These are phyloP conservation scores for Colletotrichum horii DNA, from an alignment of 2,329 filamentous ascomycete genomes.

Conservation along the genomic window DNA sequence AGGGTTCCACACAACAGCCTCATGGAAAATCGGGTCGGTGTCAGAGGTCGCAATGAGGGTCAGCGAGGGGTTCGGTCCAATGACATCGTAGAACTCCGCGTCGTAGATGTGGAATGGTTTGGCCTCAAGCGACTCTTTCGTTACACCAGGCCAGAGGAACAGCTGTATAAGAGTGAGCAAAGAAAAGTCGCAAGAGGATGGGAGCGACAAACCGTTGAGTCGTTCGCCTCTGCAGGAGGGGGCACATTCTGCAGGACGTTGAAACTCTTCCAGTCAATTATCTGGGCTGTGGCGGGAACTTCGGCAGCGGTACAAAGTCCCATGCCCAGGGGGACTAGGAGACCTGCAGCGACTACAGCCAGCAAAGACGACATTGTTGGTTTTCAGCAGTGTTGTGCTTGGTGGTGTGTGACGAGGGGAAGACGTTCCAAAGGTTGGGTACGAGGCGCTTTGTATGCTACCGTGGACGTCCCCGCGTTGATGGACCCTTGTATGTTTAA, in stretches of 20 bases:
- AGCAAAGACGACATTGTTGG: not conserved
- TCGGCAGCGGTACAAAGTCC: not conserved
- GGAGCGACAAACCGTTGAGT: conserved; percentile 33
- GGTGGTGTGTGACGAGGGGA: not conserved
- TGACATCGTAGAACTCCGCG: conserved; percentile 52
- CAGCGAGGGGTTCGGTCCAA: conserved; percentile 53
- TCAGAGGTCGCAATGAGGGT: conserved; percentile 52
- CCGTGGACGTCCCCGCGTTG: not conserved
- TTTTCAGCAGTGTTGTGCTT: not conserved
- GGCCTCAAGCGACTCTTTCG: conserved; percentile 37
- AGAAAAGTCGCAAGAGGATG: not conserved
- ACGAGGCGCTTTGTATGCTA: not conserved
- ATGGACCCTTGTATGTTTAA: not conserved
- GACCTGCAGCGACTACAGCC: not conserved
- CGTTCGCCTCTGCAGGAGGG: conserved; percentile 40
- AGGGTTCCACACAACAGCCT: conserved; percentile 56
- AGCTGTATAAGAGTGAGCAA: not conserved
- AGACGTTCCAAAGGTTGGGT: not conserved
- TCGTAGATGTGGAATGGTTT: conserved; percentile 54
- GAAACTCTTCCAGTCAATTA: conserved; percentile 48
- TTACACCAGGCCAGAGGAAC: conserved; percentile 48
- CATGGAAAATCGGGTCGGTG: conserved; percentile 56
- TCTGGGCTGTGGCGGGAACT: conserved; percentile 33
- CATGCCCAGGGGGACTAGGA: not conserved
- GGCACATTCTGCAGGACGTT: conserved; percentile 44